These are phyloP conservation scores for Chrysosporium keratinophilum DNA, from an alignment of 2,329 filamentous ascomycete genomes.

Conservation along the genomic window DNA sequence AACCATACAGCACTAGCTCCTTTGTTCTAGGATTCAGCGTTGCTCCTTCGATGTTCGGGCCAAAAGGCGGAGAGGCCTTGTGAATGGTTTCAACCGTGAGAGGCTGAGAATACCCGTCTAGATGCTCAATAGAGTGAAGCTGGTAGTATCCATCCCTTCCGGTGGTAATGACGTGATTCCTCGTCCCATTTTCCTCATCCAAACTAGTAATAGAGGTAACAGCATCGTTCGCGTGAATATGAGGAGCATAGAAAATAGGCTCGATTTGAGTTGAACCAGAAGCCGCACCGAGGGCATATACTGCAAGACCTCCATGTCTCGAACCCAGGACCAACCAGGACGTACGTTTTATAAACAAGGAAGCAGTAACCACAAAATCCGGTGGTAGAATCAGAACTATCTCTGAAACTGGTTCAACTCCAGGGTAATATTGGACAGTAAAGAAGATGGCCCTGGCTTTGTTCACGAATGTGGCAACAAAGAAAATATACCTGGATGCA, in stretches of 20 bases:
- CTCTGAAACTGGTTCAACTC: not conserved
- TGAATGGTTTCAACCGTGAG: conserved; percentile 48
- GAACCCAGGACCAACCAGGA: conserved; percentile 45
- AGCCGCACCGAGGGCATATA: conserved; percentile 31
- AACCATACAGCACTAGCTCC: conserved; percentile 66
- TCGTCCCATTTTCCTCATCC: not conserved
- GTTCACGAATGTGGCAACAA: conserved; percentile 10
- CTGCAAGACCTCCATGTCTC: conserved; percentile 44
- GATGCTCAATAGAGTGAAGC: conserved; percentile 42
- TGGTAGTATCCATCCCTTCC: conserved; percentile 68
- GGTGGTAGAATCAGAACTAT: conserved; percentile 24
- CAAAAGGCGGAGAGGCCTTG: conserved; percentile 58
- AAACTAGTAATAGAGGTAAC: conserved; percentile 52
- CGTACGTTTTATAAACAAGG: conserved; percentile 26
- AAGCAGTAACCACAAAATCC: conserved; percentile 45
- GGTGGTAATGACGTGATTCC: conserved; percentile 51
- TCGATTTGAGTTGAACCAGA: not conserved
- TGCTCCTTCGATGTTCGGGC: conserved; percentile 64
- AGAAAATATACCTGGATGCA: not conserved
- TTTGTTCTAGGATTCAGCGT: conserved; percentile 44
- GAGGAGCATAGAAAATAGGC: conserved; percentile 15
- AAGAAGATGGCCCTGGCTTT: conserved; percentile 4
- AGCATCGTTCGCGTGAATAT: conserved; percentile 47
- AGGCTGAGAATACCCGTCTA: conserved; percentile 22
- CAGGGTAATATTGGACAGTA: not conserved